Evolutionary conservation across 257 asterid genomes (phyloP), one percentile per base, ranked within the genome.

Genomic region (Nicotiana noctiflora): DNA sequence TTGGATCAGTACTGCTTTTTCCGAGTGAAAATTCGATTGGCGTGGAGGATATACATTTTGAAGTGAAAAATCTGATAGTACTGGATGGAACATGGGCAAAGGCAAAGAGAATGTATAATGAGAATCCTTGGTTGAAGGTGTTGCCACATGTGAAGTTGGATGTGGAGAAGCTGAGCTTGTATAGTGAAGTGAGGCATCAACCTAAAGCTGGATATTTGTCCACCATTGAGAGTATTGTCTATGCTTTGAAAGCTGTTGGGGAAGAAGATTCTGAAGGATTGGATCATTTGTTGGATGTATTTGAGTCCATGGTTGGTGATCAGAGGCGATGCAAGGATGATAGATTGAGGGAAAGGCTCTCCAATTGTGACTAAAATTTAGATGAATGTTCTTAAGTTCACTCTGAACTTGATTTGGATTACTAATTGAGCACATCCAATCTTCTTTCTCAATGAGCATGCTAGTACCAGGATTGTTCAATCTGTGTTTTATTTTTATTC

Each of bases 71-170:
- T 81, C 60, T 95, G 90, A 89, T 95, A 5, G 94, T 95, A 86
- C 81, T 95, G 87, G 97, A 93, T 61, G 98, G 96, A 4, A 95
- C 98, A 5, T 93, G 96, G 98, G 96, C 96, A 6, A 91, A 95
- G 88, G 98, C 99, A 8, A 93, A 86, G 84, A 92, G 98, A 82
- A 91, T 95, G 97, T 95, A 91, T 88, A 88, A 63, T 34, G 98
- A 92, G 93, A 95, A 92, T 32, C 97, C 98, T 2, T 93, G 99
- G 99, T 85, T 95, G 88, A 89, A 87, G 83, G 62, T 87, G n/a
- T 78, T 95, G 87, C 98, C 99, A 1, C 99, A 93, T 82, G 19
- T 92, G 83, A 84, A 86, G 81, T 85, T 95, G 91, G 93, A 90
- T 59, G 5, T 80, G 13, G 91, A 88, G 40, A 85, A 82, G 83